Conservation (phyloP, 2,329 filamentous ascomycete genomes). For the Phaeosphaeria sp. region DNA sequence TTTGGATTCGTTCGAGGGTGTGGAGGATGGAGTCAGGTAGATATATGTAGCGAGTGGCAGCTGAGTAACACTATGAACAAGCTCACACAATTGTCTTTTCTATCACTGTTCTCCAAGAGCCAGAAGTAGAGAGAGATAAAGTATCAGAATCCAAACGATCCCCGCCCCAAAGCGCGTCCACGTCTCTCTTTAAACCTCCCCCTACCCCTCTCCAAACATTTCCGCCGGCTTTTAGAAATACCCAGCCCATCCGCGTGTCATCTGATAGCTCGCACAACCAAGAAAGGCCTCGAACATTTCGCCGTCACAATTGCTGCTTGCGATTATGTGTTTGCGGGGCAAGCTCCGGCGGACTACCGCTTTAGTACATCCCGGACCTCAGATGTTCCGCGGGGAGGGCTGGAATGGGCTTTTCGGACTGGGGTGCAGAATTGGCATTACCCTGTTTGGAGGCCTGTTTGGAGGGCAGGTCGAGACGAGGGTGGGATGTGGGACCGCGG, state of each 20-base stretch:
- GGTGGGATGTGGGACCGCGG: not conserved
- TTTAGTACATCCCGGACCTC: not conserved
- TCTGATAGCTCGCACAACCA: not conserved
- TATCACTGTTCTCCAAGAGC: not conserved
- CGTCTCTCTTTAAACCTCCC: not conserved
- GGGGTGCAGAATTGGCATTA: not conserved
- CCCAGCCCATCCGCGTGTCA: not conserved
- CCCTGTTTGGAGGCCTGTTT: not conserved
- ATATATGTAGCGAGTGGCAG: not conserved
- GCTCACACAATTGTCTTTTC: not conserved
- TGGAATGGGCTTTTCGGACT: not conserved
- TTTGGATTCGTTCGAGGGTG: not conserved
- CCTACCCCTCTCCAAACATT: not conserved
- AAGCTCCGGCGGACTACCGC: not conserved
- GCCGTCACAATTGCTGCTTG: not conserved
- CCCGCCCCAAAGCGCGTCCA: not conserved
- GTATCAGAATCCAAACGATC: not conserved
- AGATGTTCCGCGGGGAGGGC: not conserved
- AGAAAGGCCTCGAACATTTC: not conserved
- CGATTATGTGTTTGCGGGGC: constrained; percentile 22
- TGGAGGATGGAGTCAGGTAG: not conserved
- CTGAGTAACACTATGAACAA: not conserved
- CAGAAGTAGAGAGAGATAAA: not conserved
- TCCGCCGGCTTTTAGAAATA: not conserved
- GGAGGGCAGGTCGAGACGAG: not conserved